Evolutionary conservation across 352 stramenopile species (phyloP).

Genomic region (Pythium aquatile): DNA sequence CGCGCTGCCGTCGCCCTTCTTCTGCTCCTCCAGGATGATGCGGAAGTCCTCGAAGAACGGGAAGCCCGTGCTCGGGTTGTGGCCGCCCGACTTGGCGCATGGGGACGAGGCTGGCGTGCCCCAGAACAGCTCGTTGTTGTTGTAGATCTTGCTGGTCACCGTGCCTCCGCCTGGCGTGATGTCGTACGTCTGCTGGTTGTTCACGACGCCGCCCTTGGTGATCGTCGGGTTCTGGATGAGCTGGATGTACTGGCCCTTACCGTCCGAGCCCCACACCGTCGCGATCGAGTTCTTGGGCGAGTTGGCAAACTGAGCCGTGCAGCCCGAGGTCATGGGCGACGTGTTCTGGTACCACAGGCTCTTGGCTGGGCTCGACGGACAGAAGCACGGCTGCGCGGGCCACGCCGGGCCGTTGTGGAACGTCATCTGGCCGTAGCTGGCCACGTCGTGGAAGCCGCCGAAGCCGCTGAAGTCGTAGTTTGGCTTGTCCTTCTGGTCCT

Average conservation of each 20-base stretch:
- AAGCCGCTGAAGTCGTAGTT: conserved; percentile 58
- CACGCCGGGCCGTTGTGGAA: conserved; percentile 65
- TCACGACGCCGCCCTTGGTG: conserved; percentile 54
- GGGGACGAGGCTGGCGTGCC: conserved; percentile 38
- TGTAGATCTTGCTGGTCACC: conserved; percentile 73
- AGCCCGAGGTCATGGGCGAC: conserved; percentile 59
- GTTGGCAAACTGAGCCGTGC: conserved; percentile 69
- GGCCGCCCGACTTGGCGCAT: conserved; percentile 48
- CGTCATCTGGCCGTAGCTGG: conserved; percentile 68
- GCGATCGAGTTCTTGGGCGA: conserved; percentile 59
- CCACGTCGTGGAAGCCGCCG: conserved; percentile 33
- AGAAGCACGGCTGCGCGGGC: conserved; percentile 49
- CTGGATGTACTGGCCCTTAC: conserved; percentile 64
- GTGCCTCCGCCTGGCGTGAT: conserved; percentile 37
- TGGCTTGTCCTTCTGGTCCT: conserved; percentile 38
- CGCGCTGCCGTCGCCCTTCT: conserved; percentile 59
- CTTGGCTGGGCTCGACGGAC: conserved; percentile 48
- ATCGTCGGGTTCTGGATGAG: conserved; percentile 72
- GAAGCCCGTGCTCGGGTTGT: conserved; percentile 61
- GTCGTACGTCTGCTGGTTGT: conserved; percentile 57
- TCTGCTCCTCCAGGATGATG: conserved; percentile 76
- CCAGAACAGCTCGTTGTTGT: conserved; percentile 72
- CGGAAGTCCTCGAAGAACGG: conserved; percentile 79
- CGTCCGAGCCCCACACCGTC: conserved; percentile 58
- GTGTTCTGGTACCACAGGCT: conserved; percentile 54